Evolutionary conservation across 768 basidiomycete genomes (phyloP).

Genomic region (Mycena galopus): DNA sequence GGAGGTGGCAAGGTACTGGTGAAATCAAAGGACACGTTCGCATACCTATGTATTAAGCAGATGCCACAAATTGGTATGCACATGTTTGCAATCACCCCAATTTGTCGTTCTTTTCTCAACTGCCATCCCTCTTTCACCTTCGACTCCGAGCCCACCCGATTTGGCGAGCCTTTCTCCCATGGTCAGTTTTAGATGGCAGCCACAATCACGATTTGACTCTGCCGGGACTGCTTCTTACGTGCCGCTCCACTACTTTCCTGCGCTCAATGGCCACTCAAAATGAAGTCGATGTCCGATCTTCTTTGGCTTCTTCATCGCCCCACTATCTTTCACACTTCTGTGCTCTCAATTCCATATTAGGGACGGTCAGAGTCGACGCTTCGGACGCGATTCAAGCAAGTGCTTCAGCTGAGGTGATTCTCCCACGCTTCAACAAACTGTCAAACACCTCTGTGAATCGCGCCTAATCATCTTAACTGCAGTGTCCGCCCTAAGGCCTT

Average conservation of each 20-base stretch:
- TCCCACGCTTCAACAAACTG: too few relatives aligned
- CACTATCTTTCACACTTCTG: neutral
- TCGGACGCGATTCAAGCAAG: too few relatives aligned
- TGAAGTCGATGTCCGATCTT: neutral
- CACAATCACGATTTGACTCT: neutral
- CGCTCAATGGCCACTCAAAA: neutral
- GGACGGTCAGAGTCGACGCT: too few relatives aligned
- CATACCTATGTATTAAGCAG: too few relatives aligned
- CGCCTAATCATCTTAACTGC: too few relatives aligned
- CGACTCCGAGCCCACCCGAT: neutral
- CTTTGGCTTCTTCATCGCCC: neutral
- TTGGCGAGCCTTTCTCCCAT: neutral
- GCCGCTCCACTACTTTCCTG: neutral
- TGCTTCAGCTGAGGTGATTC: too few relatives aligned
- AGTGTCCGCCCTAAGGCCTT: too few relatives aligned
- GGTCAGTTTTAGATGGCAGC: neutral
- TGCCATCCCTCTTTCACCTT: neutral
- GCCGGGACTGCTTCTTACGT: neutral
- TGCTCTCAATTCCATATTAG: too few relatives aligned
- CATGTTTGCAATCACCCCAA: slow-evolving; percentile 4
- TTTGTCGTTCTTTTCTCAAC: neutral
- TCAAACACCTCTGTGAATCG: too few relatives aligned
- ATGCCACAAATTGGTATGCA: neutral
- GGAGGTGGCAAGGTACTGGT: too few relatives aligned
- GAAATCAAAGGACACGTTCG: too few relatives aligned